phyloP scores from a whole-genome alignment of 2,329 filamentous ascomycete genomes.

The Ophiostoma australiae region DNA sequence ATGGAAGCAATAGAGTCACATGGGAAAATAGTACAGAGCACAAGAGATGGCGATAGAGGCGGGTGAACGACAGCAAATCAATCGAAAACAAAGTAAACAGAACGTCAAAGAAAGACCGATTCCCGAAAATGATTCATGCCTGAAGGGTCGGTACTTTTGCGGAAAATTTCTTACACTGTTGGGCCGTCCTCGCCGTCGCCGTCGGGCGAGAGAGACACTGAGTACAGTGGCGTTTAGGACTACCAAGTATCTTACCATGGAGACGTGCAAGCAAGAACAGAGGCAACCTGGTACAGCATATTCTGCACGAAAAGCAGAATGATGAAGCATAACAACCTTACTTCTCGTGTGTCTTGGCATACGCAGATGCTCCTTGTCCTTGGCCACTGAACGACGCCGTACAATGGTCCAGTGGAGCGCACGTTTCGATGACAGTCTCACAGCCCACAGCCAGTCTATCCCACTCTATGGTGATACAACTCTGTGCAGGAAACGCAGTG shows the following conservation, averaged over 20 bases:
- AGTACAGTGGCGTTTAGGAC: too few species aligned
- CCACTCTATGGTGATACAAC: too few species aligned
- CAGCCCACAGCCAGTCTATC: neutral
- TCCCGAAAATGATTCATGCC: neutral
- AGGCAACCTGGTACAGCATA: neutral
- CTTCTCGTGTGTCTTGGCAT: neutral
- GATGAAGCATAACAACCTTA: slow-evolving; percentile 9
- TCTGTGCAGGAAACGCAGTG: too few species aligned
- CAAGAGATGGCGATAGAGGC: neutral
- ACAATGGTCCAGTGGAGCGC: neutral
- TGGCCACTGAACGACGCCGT: neutral
- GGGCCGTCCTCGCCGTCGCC: neutral
- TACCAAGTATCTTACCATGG: too few species aligned
- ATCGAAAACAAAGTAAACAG: neutral
- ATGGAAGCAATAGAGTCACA: neutral
- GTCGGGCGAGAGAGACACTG: neutral
- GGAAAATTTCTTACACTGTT: neutral
- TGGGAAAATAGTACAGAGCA: neutral
- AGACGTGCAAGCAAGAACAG: too few species aligned
- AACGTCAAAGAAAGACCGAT: neutral
- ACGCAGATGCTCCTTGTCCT: neutral
- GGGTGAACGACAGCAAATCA: neutral
- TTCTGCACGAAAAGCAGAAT: neutral
- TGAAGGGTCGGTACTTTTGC: neutral
- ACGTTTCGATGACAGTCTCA: neutral